Conservation (phyloP, 1,284 basidiomycete genomes). For the Golubevia pallescens region DNA sequence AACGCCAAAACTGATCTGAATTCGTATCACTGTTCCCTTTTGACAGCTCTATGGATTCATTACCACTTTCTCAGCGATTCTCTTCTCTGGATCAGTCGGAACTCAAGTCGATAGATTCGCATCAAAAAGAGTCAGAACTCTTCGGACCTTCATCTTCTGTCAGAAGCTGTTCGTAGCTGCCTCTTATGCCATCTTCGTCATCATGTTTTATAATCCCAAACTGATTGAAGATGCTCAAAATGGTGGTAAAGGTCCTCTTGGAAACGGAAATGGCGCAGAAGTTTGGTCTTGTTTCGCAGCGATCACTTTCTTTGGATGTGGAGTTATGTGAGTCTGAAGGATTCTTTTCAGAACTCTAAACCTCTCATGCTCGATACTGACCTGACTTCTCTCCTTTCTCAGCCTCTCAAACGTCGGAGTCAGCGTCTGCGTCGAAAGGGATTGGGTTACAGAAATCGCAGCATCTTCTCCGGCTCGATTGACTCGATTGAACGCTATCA, state of each 20-base stretch:
- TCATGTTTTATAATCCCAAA: constrained; percentile 42
- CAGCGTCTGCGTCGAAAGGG: constrained; percentile 70
- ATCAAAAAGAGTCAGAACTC: constrained; percentile 64
- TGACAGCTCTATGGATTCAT: constrained; percentile 66
- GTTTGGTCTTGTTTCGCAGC: constrained; percentile 65
- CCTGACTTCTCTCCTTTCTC: constrained; percentile 42
- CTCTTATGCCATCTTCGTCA: constrained; percentile 66
- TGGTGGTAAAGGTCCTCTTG: constrained; percentile 21
- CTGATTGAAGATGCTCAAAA: constrained; percentile 29
- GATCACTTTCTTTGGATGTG: constrained; percentile 66
- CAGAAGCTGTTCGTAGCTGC: constrained; percentile 67
- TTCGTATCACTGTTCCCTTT: not conserved
- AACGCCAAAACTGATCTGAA: not conserved
- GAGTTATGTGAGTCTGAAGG: constrained; percentile 13
- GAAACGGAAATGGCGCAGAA: constrained; percentile 3
- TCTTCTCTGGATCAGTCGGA: constrained; percentile 67
- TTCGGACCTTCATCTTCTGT: constrained; percentile 66
- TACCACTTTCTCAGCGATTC: constrained; percentile 65
- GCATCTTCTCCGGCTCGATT: constrained; percentile 25
- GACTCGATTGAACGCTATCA: constrained; percentile 58
- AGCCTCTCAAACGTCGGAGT: constrained; percentile 68
- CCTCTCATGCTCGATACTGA: not conserved
- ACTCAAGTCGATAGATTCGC: constrained; percentile 67
- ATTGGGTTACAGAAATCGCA: constrained; percentile 69
- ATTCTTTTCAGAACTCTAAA: not conserved